Conservation (phyloP, 768 basidiomycete genomes). For the Megacollybia marginata region DNA sequence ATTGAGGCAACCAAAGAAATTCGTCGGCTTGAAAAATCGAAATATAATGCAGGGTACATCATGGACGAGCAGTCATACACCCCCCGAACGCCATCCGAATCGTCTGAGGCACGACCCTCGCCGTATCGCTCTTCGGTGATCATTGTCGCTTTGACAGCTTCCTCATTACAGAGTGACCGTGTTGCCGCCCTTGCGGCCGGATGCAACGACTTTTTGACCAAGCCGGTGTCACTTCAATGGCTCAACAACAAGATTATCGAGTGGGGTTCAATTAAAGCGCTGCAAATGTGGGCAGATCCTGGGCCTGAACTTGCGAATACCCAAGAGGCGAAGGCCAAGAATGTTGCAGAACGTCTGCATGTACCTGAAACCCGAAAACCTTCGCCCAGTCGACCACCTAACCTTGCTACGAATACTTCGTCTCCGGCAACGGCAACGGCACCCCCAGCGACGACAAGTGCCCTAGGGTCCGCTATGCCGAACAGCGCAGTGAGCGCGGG, state of each 20-base stretch:
- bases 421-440: constrained; percentile 14
- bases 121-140: constrained; percentile 93
- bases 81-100: constrained; percentile 47
- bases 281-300: constrained; percentile 88
- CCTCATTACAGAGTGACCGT: constrained; percentile 90
- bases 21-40: constrained; percentile 69
- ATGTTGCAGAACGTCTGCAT: constrained; percentile 40
- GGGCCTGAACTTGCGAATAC: constrained; percentile 45
- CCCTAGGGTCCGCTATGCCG: too few relatives aligned
- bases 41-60: constrained; percentile 40
- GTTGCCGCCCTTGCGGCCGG: constrained; percentile 96
- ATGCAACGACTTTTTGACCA: constrained; percentile 98
- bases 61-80: constrained; percentile 33
- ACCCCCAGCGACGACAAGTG: constrained; percentile 7
- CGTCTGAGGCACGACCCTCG: constrained; percentile 42
- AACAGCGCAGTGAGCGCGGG: neutral
- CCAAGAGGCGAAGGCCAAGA: constrained; percentile 33
- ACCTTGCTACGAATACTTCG: neutral
- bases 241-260: constrained; percentile 97
- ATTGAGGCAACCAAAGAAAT: constrained; percentile 97
- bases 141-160: constrained; percentile 98
- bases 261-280: constrained; percentile 95
- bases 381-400: neutral
- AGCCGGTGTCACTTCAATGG: constrained; percentile 93
- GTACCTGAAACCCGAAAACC: constrained; percentile 26